Evolutionary conservation across 192 early-diverging fungal species (phyloP).

Genomic region (Coemansia sp.): DNA sequence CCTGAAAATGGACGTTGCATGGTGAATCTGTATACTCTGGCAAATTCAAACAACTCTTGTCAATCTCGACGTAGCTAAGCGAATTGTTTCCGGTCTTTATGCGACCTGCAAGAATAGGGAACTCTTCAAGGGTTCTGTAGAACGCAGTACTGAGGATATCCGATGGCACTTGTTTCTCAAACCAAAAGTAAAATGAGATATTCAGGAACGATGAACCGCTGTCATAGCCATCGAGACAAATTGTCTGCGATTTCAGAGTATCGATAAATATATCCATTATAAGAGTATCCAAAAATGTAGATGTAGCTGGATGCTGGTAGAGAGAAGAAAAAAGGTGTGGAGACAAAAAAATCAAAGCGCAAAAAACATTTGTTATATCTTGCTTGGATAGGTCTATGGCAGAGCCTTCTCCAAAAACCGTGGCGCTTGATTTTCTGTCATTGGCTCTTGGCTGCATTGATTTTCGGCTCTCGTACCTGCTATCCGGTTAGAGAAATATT

Average conservation of each 20-base stretch:
- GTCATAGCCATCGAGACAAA: constrained; percentile 13
- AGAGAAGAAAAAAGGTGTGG: not conserved
- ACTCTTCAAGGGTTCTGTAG: constrained; percentile 1
- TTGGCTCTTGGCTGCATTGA: no score
- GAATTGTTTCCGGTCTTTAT: no score
- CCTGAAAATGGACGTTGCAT: no score
- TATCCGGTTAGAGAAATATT: no score
- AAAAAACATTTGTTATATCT: no score
- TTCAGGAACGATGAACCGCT: constrained; percentile 8
- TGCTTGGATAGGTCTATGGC: no score
- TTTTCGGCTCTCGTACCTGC: no score
- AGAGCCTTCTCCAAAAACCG: no score
- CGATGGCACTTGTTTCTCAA: constrained; percentile 15
- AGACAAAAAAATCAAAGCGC: not conserved
- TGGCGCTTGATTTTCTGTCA: no score
- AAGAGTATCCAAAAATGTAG: not conserved
- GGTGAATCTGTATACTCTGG: constrained; percentile 21
- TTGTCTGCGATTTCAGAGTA: constrained; percentile 1
- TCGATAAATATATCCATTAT: not conserved
- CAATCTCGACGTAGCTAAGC: no score
- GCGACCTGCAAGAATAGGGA: no score
- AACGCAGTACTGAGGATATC: constrained; percentile 13
- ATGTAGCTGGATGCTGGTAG: no score
- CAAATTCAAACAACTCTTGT: constrained; percentile 19
- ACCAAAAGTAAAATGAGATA: constrained; percentile 13